phyloP scores from a whole-genome alignment of 176 grass and related monocot species.

The Eremochloa ophiuroides region DNA sequence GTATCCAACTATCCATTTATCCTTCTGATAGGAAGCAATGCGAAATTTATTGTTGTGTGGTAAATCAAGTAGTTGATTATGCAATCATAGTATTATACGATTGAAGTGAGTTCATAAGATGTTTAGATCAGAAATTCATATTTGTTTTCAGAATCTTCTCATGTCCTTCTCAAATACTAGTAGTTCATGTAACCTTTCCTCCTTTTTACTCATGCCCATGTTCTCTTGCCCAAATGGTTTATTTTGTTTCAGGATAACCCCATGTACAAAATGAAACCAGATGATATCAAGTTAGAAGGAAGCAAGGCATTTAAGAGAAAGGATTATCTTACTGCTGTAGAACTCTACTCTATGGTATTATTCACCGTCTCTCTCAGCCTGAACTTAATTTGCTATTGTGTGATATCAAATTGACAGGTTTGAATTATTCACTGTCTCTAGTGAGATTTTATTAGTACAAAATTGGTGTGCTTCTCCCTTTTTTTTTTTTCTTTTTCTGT shows the following conservation, averaged over 20 bases:
- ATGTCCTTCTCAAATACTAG: not conserved
- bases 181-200: not conserved
- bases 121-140: not conserved
- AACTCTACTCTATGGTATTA: slow-evolving; percentile 29
- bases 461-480: not conserved
- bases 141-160: not conserved
- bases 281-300: slow-evolving; percentile 32
- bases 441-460: not conserved
- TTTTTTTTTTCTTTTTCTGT: not conserved
- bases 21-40: not conserved
- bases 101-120: not conserved
- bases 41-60: not conserved
- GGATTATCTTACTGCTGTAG: slow-evolving; percentile 31
- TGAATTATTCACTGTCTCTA: not conserved
- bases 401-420: not conserved
- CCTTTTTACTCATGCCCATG: not conserved
- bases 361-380: not conserved
- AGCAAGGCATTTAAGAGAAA: slow-evolving; percentile 30
- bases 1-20: not conserved
- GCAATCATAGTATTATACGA: not conserved
- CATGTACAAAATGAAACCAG: not conserved
- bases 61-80: not conserved
- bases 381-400: not conserved
- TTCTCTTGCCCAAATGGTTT: not conserved
- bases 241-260: slow-evolving; percentile 21